Percentiles rank a stretch among this genome's conserved stretches.
Conservation (phyloP, 2,329 filamentous ascomycete genomes). For the Colletotrichum salicis region DNA sequence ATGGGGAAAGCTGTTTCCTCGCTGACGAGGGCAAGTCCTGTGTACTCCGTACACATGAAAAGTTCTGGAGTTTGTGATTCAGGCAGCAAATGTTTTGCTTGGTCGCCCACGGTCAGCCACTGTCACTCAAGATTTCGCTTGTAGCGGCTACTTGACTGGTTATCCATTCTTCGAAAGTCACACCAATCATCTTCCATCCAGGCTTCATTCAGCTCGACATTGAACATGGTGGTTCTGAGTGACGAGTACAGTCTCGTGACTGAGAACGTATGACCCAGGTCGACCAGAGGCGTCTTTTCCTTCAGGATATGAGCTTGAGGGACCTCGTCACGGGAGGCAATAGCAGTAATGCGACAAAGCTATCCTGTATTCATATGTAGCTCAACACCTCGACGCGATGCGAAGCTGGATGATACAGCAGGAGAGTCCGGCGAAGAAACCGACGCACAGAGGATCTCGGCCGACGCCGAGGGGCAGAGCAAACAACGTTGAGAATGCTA, state of each 20-base stretch:
- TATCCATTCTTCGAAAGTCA: not conserved
- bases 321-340: not conserved
- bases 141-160: constrained; percentile 11
- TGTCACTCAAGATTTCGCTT: not conserved
- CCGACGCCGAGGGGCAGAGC: constrained; percentile 5
- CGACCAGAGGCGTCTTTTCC: constrained; percentile 6
- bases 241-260: constrained; percentile 31
- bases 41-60: not conserved
- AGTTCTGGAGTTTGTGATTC: constrained; percentile 9
- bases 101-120: not conserved
- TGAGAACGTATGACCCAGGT: constrained; percentile 7
- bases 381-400: not conserved
- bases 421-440: not conserved
- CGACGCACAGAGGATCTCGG: not conserved
- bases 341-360: not conserved
- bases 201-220: not conserved
- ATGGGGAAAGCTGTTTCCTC: constrained; percentile 1
- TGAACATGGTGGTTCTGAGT: constrained; percentile 5
- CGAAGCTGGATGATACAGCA: not conserved
- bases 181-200: constrained; percentile 5
- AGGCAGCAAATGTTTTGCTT: not conserved
- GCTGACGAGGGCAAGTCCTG: not conserved
- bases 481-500: not conserved
- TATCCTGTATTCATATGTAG: not conserved
- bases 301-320: not conserved